phyloP scores from a whole-genome alignment of 2,329 filamentous ascomycete species.

The Aspergillus hortae region DNA sequence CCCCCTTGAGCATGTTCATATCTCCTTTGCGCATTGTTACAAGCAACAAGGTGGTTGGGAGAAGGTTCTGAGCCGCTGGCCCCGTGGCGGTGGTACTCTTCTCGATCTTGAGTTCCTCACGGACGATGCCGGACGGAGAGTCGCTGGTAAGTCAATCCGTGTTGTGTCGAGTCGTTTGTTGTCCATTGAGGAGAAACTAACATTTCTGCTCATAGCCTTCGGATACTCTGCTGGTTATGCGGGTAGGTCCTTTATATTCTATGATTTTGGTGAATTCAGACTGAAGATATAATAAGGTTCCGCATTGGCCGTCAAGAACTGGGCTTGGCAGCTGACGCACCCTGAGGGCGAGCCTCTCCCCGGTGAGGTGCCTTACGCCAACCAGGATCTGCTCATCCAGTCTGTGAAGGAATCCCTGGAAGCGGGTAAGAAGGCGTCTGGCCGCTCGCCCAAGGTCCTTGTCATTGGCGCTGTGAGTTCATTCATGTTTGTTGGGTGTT shows the following conservation, averaged over 20 bases:
- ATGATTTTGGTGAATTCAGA: not conserved
- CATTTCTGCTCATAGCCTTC: constrained; percentile 32
- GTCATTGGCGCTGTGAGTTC: constrained; percentile 69
- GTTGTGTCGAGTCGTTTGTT: not conserved
- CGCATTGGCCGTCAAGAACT: constrained; percentile 72
- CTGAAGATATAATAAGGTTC: constrained; percentile 45
- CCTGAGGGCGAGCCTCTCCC: constrained; percentile 64
- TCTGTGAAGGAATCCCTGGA: constrained; percentile 71
- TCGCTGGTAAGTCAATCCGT: constrained; percentile 30
- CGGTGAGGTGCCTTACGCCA: constrained; percentile 56
- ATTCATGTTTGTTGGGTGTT: not conserved
- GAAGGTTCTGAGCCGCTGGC: constrained; percentile 73
- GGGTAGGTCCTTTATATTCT: constrained; percentile 25
- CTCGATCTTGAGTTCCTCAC: constrained; percentile 85
- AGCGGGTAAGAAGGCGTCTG: constrained; percentile 62
- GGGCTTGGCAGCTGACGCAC: constrained; percentile 77
- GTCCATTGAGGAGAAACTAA: not conserved
- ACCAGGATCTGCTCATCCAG: constrained; percentile 68
- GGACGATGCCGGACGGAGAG: constrained; percentile 63
- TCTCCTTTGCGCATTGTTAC: constrained; percentile 72
- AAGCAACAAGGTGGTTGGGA: constrained; percentile 78
- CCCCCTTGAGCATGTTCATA: constrained; percentile 68
- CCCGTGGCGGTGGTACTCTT: constrained; percentile 70
- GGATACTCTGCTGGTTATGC: constrained; percentile 73
- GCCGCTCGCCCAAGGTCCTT: constrained; percentile 68